Base-by-base conservation (phyloP, 176 grass and related monocot species). In the Oryza glaberrima region DNA sequence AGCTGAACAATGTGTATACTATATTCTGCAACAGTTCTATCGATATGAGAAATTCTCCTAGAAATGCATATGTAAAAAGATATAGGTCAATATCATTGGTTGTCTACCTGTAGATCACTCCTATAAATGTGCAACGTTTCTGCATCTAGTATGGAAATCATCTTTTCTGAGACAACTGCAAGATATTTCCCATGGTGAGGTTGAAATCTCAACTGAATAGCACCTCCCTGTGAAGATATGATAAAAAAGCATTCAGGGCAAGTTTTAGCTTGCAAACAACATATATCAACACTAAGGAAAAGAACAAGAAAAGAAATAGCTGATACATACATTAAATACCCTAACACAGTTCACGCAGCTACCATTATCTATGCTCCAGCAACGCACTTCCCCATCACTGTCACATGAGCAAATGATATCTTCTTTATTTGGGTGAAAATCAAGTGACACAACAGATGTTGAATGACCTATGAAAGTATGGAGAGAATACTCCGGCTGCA, bases 381-480 rank as follows among this genome's bases (percentile, higher is more conserved):
- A 90, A 28, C 91, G 96, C 65, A 98, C 87, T 83, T 98, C 93
- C 60, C 93, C 93, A 78, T 98, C 93, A 74, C 51, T 70, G 81
- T 95, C 96, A 72, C 93, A 95, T 20, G 96, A 98, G 70, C 96
- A 98, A 79, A 98, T 98, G 28, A 95, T 89, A 90, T 98, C 96
- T 34, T 98, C 96, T 87, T 98, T 98, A 70, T 95, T 98, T 4
- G 96, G 96, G 81, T 98, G 96, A 70, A 98, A 98, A 83, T 98
- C 96, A 64, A 98, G 82, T 67, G 96, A 98, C 93, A 89, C 90
- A 47, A 95, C 96, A 70, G 89, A 95, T 81, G 93, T 81, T 15
- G 93, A 95, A 86, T 98, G 96, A 17, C 96, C 96, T 43, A 81
- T 98, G 88, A 98, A 98, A 78, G 96, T 98, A 63, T 93, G 91